Base-by-base conservation (phyloP, 306 rosid species). In the Vachellia pachyceras region DNA sequence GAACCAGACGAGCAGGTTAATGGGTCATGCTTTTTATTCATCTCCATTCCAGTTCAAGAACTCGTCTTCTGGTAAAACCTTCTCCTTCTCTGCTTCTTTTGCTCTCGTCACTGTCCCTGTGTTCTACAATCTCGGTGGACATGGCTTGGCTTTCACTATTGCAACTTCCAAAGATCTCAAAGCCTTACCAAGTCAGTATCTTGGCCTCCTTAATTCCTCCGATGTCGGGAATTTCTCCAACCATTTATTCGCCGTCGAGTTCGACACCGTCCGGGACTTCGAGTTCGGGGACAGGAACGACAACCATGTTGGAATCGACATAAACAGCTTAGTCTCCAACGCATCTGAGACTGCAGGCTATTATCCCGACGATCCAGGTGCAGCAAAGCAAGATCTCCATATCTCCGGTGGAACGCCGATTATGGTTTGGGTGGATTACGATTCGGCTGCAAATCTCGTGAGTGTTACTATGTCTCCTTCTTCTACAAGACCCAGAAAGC, bases 181-280 rank as follows among this genome's bases (percentile, higher is more conserved):
- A 3, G 91, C 89, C 52, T 85, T 80, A 0, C 98, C 98, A 3
- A 86, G 91, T 73, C 98, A 91, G 82, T 93, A 91, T 50, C 90
- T 93, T 18, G 98, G 98, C 3, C 88, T 93, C n/a, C 81, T 90
- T 17, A 86, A 90, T 20, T 37, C 90, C 25, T 80, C 54, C n/a
- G 80, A 86, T 18, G 5, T 63, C 3, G 94, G 93, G 5, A 89
- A 91, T 80, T 81, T 78, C 79, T 78, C 97, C 18, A 85, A 89
- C 80, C 94, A 90, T 35, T 73, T 93, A 15, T 88, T 93, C 71
- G 97, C 97, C 35, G 89, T 93, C 12, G 97, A 93, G 82, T 91
- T 93, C 65, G 97, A 93, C 64, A 90, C 94, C 5, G 97, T 86
- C 52, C n/a, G n/a, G n/a, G n/a, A n/a, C n/a, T n/a, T n/a, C n/a